phyloP scores from a whole-genome alignment of 371 early-diverging fungal species.

The Synchytrium microbalum region DNA sequence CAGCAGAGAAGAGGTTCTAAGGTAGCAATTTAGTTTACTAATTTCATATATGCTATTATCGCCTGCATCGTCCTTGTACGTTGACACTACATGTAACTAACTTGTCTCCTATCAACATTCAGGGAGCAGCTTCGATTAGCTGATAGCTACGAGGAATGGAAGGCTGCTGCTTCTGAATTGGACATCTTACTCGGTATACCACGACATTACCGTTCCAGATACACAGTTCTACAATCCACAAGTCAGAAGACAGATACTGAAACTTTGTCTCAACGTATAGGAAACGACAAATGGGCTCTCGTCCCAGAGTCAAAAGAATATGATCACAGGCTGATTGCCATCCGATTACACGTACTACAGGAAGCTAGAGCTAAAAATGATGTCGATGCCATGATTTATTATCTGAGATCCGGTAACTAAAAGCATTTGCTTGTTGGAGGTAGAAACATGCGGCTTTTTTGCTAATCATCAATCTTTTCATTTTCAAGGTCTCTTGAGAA shows the following conservation, averaged over 20 bases:
- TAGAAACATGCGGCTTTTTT: neutral
- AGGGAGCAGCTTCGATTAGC: slow-evolving; percentile 30
- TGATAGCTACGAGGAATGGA: slow-evolving; percentile 68
- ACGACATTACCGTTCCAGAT: neutral
- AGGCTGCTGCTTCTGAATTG: slow-evolving; percentile 54
- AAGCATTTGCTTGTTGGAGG: neutral
- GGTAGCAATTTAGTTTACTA: neutral
- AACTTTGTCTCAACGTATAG: slow-evolving; percentile 19
- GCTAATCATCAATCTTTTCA: neutral
- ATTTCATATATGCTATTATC: neutral
- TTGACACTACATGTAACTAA: neutral
- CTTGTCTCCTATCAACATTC: neutral
- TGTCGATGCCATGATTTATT: slow-evolving; percentile 56
- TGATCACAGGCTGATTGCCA: slow-evolving; percentile 66
- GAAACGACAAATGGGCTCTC: slow-evolving; percentile 63
- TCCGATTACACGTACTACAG: slow-evolving; percentile 53
- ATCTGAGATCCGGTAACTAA: slow-evolving; percentile 52
- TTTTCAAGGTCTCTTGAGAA: slow-evolving; percentile 47
- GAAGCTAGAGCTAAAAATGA: slow-evolving; percentile 50
- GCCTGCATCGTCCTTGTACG: neutral
- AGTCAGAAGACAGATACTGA: no score
- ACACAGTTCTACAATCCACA: no score
- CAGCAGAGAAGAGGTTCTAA: neutral
- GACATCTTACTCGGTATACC: slow-evolving; percentile 56
- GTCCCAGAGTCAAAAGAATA: slow-evolving; percentile 59